Evolutionary conservation across 2,329 filamentous ascomycete genomes (phyloP), one percentile per base, ranked within the genome.

Genomic region (Teratosphaeria nubilosa): DNA sequence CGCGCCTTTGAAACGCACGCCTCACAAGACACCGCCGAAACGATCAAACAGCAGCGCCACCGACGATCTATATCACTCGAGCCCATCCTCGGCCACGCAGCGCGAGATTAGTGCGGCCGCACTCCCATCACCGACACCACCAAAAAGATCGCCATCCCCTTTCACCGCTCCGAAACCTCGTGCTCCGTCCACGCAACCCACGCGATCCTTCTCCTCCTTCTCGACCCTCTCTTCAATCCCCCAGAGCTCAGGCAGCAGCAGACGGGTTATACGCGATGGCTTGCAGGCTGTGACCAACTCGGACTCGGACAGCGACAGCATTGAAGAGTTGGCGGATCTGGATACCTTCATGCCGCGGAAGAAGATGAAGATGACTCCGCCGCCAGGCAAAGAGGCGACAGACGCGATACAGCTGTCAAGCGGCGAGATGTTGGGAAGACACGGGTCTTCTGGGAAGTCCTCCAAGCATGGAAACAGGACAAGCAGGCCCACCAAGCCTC

Each of bases 221-320:
- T 65, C 72, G 20, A 72, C 69, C 1, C 63, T 70, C 3, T 70
- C 71, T 0, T 68, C 63, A 30, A 58, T 66, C 5, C 66, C 66
- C 9, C 37, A 65, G 30, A 68, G 65, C 62, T 70, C 66, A 14
- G 63, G 62, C 59, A 71, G 54, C 74, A 82, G 69, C 76, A 83
- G 65, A 72, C 69, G 75, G 16, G 59, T 82, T 57, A 60, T 60
- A 6, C 87, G 76, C 59, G 75, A 80, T 64, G 82, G 82, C 2
- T 69, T 77, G 56, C 72, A 78, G 57, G 69, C 79, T 2, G 76
- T 91, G 48, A 79, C 66, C 10, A 69, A 72, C 34, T 73, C 71
- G 1, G 70, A 73, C 54, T 70, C 71, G 1, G 71, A 68, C 37
- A 67, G 65, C 27, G 64, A 65, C 53, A 62, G 62, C 60, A 57